Evolutionary conservation across 176 grass and related monocot species (phyloP), one percentile per base, ranked within the genome.

Genomic region (Bonia amplexicaulis): DNA sequence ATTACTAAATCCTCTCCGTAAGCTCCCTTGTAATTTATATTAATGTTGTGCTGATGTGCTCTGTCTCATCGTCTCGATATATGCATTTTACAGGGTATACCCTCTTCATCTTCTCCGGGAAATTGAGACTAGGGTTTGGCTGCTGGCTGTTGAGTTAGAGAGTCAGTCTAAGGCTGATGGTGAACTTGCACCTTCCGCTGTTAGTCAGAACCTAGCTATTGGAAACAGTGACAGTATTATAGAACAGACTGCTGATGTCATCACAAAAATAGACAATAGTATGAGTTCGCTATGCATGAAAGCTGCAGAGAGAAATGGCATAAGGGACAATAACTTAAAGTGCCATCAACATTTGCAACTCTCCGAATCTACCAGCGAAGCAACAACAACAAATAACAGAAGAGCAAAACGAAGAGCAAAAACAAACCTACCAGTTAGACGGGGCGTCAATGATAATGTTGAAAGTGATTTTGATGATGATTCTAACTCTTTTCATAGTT

Each of bases 41-140:
- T 33, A 20, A 65, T 73, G 25, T 64, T 80, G 44, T 25, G 35
- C 22, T 19, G 19, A 0, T 12, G 40, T 75, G 31, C 33, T 76
- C 12, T 31, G 35, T 84, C 31, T 52, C 47, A 84, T 66, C 40
- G 41, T 74, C 78, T 47, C 53, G 8, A 79, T 79, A 80, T 53
- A 76, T 10, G 64, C 52, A 19, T 80, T 66, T 78, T 89, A 65
- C 84, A 98, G 96, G 64, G 96, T 98, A 58, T 95, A 90, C 92
- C 96, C 96, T 70, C 90, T 98, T 80, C 85, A 95, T 93, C 88
- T 98, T 88, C 85, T 98, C 48, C 87, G 93, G 64, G 96, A 98
- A 85, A 98, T 98, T 66, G 96, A 98, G 73, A 98, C 96, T 83
- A 88, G 96, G 90, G 93, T 98, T 62, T 98, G 96, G 96, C 96